Percentiles rank a stretch among this genome's conserved stretches.
These are phyloP conservation scores for Verticillium zaregamsianum DNA, from an alignment of 2,329 filamentous ascomycete species.

Conservation along the genomic window DNA sequence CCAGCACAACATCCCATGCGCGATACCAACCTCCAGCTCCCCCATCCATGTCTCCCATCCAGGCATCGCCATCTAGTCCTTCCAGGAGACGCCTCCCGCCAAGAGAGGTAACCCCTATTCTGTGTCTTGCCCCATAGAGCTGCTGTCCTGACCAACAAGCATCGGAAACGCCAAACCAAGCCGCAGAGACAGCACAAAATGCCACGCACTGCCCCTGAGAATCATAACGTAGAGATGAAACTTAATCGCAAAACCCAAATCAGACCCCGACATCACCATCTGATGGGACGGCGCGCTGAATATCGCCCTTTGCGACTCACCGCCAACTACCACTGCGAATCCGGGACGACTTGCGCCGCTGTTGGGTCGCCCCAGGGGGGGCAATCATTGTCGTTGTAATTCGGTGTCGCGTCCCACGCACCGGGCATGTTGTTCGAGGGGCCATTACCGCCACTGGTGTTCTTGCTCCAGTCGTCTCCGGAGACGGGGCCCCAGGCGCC, in stretches of 20 bases:
- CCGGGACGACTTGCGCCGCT: conserved; percentile 4
- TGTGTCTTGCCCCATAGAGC: background rate
- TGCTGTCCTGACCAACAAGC: background rate
- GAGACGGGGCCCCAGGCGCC: background rate
- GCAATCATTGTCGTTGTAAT: background rate
- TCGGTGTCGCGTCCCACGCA: conserved; percentile 6
- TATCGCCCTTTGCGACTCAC: background rate
- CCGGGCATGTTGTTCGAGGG: conserved; percentile 13
- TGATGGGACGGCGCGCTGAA: background rate
- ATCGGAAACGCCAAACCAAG: background rate
- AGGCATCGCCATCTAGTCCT: background rate
- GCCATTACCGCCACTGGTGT: background rate
- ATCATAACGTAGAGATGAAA: background rate
- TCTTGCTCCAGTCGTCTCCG: background rate
- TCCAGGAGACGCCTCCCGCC: background rate
- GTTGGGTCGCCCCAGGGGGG: conserved; percentile 7
- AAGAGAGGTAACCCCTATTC: background rate
- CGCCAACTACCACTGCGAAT: background rate
- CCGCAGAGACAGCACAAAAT: background rate
- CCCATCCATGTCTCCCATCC: no score
- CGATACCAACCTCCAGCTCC: no score
- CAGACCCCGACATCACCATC: background rate
- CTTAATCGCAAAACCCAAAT: background rate
- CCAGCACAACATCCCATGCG: no score
- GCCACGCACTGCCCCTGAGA: background rate